Percentiles rank a stretch among this genome's conserved stretches.
Conservation (phyloP, 2,329 filamentous ascomycete genomes). For the Xylaria hypoxylon region DNA sequence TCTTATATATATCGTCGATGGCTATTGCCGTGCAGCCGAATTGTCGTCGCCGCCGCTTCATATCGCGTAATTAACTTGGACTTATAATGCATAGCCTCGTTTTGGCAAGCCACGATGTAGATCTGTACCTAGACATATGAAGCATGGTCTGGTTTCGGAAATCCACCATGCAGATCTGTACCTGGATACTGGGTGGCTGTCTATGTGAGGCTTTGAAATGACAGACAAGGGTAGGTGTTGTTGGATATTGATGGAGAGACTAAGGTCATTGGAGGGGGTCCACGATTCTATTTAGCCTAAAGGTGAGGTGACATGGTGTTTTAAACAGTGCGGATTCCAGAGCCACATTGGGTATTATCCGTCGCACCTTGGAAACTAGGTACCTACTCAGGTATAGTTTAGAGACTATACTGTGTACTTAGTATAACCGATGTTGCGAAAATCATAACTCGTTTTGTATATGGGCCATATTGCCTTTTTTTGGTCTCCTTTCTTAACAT, state of each 20-base stretch:
- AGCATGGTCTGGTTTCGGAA: slow-evolving; percentile 20
- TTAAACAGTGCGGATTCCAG: not conserved
- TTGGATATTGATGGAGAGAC: slow-evolving; percentile 25
- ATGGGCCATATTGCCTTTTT: not conserved
- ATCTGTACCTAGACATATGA: slow-evolving; percentile 19
- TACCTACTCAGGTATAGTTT: not conserved
- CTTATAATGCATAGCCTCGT: slow-evolving; percentile 2
- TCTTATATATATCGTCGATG: slow-evolving; percentile 23
- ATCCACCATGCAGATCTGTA: slow-evolving; percentile 26
- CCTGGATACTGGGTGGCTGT: slow-evolving; percentile 12
- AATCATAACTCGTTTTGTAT: slow-evolving; percentile 11
- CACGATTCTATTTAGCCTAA: slow-evolving; percentile 33
- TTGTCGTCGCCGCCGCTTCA: slow-evolving; percentile 1
- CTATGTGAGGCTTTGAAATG: slow-evolving; percentile 28
- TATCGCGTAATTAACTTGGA: not conserved
- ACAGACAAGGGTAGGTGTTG: slow-evolving; percentile 14
- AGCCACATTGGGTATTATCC: slow-evolving; percentile 31
- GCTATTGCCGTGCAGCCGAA: not conserved
- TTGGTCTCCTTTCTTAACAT: slow-evolving; percentile 1
- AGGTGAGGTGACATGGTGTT: slow-evolving; percentile 20
- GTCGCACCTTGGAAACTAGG: not conserved
- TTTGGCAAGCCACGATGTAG: slow-evolving; percentile 27
- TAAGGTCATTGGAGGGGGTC: slow-evolving; percentile 3
- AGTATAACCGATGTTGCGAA: slow-evolving; percentile 15
- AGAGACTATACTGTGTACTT: slow-evolving; percentile 21